Evolutionary conservation across 1,139 yeast genomes (phyloP), one percentile per base, ranked within the genome.

Genomic region (Meyerozyma sp.): DNA sequence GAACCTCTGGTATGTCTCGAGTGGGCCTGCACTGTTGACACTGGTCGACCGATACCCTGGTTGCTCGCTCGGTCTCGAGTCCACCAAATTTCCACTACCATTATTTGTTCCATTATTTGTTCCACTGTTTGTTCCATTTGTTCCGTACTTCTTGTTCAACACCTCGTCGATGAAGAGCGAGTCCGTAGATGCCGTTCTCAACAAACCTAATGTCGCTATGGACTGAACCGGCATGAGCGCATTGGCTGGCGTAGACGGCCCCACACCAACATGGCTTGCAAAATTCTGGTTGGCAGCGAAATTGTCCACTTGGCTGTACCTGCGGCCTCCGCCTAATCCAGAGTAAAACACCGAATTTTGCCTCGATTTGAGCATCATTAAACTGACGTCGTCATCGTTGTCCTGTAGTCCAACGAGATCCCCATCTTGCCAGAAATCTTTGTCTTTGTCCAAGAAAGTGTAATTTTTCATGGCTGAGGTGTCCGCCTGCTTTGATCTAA

Each of bases 171-270:
- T 64, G 43, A 66, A 63, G 10, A 63, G 46, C 8, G 70, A 65
- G 46, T 66, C 72, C 2, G 68, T 66, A 4, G 71, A 66, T 10
- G 69, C 69, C 36, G 67, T 61, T 39, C 66, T 57, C 44, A 63
- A 54, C n/a, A 49, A 46, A 2, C 62, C 57, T 14, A 67, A 46
- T 1, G 72, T 66, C 16, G 64, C 56, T 4, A 64, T 59, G 2
- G 70, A 65, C 39, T 61, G 64, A 6, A 46, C 46, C 8, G 53
- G 52, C 11, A 41, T 44, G 35, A 50, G 41, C 27, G 41, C 38
- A 39, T 46, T 50, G 13, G 40, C 27, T 21, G 25, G 25, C 4
- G 37, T 21, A n/a, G 37, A 11, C 10, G 37, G 26, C 7, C 26
- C 16, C 2, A 20, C 26, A 10, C 16, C 10, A 32, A 5, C 4